These are phyloP conservation scores for Sporothrix mexicana DNA, from an alignment of 2,329 filamentous ascomycete species.

Conservation along the genomic window DNA sequence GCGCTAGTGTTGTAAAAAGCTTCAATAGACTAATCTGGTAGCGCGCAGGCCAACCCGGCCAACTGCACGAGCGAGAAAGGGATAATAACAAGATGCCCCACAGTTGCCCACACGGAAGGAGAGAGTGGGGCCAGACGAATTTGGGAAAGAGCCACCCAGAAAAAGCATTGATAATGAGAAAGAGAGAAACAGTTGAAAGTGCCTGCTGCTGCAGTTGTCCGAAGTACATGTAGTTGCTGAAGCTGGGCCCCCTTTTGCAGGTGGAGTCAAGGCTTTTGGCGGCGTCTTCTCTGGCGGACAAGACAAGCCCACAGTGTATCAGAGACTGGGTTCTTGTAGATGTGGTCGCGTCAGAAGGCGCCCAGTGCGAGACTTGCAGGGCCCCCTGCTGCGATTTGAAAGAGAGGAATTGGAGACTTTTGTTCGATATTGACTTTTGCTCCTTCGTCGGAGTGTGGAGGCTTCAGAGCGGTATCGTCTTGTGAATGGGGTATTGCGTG, in stretches of 20 bases:
- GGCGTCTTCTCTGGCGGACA: not conserved
- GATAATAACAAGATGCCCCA: constrained; percentile 35
- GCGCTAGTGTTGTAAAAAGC: constrained; percentile 35
- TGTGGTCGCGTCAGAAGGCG: constrained; percentile 13
- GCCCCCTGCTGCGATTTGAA: constrained; percentile 7
- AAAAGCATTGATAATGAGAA: constrained; percentile 33
- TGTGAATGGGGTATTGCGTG: not conserved
- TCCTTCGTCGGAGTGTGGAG: not conserved
- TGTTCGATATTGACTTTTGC: not conserved
- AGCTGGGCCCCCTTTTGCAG: constrained; percentile 11
- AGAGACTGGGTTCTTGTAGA: not conserved
- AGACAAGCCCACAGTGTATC: no score
- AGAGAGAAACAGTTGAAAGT: not conserved
- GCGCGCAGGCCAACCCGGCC: constrained; percentile 32
- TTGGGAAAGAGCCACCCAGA: constrained; percentile 1
- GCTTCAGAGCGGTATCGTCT: not conserved
- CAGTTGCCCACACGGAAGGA: constrained; percentile 26
- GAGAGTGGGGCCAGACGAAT: not conserved
- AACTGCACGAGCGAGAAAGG: constrained; percentile 32
- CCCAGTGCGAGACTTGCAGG: not conserved
- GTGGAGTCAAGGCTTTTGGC: not conserved
- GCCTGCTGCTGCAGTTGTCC: no score
- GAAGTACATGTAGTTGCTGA: no score
- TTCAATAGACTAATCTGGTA: constrained; percentile 37
- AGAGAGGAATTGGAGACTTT: constrained; percentile 3